Conservation (phyloP, 2,329 filamentous ascomycete genomes). For the Colletotrichum australisinense region DNA sequence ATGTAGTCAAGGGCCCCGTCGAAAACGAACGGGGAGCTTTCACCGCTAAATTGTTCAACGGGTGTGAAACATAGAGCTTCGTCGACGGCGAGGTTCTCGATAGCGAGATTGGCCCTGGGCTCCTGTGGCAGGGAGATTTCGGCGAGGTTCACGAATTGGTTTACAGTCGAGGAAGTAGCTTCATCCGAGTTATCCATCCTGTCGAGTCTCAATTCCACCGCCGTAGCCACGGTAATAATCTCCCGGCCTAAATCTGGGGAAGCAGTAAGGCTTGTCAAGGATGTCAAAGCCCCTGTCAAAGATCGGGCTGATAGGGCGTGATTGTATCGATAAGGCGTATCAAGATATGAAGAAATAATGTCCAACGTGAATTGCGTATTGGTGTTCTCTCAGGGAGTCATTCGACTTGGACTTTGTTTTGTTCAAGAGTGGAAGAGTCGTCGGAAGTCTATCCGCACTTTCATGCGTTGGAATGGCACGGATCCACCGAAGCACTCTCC, state of each 20-base stretch:
- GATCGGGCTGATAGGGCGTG: neutral
- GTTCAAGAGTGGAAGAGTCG: constrained; percentile 11
- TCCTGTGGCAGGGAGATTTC: neutral
- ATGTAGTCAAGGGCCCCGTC: constrained; percentile 9
- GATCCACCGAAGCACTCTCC: neutral
- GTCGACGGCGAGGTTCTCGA: neutral
- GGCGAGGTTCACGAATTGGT: neutral
- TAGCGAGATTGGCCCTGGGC: neutral
- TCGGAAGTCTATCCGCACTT: neutral
- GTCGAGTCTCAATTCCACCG: neutral
- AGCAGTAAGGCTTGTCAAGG: neutral
- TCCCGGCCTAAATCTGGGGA: no score
- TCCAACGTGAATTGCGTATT: neutral
- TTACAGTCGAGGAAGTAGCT: neutral
- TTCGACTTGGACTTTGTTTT: neutral
- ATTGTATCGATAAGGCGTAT: neutral
- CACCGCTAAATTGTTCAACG: constrained; percentile 17
- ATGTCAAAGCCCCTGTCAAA: neutral
- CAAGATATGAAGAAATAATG: neutral
- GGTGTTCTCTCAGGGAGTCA: neutral
- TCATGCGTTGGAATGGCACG: neutral
- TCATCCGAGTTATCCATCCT: neutral
- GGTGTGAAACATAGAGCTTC: neutral
- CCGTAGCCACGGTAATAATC: neutral
- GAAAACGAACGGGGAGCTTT: constrained; percentile 15